Percentiles rank a stretch among this genome's conserved stretches.
Conservation (phyloP, 768 basidiomycete species). For the Mycena galericulata region DNA sequence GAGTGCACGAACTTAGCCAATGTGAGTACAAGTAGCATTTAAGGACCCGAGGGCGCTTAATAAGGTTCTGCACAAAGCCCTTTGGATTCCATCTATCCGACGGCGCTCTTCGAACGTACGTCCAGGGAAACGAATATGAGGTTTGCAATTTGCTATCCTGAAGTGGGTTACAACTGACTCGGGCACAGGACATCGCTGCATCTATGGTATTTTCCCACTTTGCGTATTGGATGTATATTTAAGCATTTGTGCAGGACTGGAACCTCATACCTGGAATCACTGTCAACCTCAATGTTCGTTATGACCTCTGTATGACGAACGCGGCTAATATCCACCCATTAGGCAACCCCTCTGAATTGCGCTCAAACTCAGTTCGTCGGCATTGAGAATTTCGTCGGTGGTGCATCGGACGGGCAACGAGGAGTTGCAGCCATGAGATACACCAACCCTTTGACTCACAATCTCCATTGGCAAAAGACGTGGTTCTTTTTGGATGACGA, state of each 20-base stretch:
- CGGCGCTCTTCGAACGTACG: constrained; percentile 72
- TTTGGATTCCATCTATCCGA: constrained; percentile 79
- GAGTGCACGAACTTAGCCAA: constrained; percentile 78
- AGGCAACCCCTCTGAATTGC: constrained; percentile 63
- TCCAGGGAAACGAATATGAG: constrained; percentile 76
- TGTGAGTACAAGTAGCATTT: constrained; percentile 46
- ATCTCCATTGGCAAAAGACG: constrained; percentile 72
- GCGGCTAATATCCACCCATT: not conserved
- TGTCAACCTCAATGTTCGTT: constrained; percentile 61
- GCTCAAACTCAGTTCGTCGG: constrained; percentile 56
- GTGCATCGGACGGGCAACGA: constrained; percentile 65
- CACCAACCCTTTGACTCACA: constrained; percentile 68
- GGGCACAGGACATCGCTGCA: constrained; percentile 60
- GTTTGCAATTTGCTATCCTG: not conserved
- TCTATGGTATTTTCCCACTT: constrained; percentile 13
- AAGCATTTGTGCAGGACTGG: constrained; percentile 72
- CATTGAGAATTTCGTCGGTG: constrained; percentile 72
- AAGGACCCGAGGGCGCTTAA: not conserved
- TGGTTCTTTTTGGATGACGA: constrained; percentile 81
- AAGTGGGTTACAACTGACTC: not conserved
- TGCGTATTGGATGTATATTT: not conserved
- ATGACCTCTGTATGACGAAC: not conserved
- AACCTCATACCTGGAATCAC: constrained; percentile 81
- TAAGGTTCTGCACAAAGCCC: constrained; percentile 57
- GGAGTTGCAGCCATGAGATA: constrained; percentile 76